Evolutionary conservation across 192 early-diverging fungal species (phyloP), one percentile per base, ranked within the genome.

Genomic region (Backusella morwellensis): DNA sequence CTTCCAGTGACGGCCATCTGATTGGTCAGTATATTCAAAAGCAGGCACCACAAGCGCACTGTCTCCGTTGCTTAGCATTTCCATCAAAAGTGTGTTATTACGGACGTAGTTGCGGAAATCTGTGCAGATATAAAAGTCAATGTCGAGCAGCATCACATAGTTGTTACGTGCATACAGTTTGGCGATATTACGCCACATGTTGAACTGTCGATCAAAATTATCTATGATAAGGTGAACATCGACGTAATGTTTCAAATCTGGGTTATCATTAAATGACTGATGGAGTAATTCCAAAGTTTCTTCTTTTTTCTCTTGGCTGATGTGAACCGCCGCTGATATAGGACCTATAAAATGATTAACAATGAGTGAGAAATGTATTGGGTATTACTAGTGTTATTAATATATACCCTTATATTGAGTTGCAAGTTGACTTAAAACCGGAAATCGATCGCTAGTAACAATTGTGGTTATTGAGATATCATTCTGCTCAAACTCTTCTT

Each of bases 161-260:
- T 89, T 81, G 0, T 85, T 87, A 44, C 88, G 76, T 23, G 87
- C 84, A 72, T 89, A 90, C 23, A 90, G 78, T 35, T 87, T 86
- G 32, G 88, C 88, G 7, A 90, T 80, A 29, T 90, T 90, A 11
- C 88, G 82, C 88, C 87, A 90, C 85, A 87, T 86, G 74, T 90
- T 90, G 81, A 90, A 89, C 73, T 90, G 88, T 29, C 88, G 85
- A 68, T 86, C 84, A 66, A 89, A 90, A 23, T 66, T 77, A 73
- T 90, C 88, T 12, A 87, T 75, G 32, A 90, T 82, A 6, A 90
- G 78, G 75, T 90, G 88, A 15, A 88, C 66, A 77, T 90, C 88
- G 3, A 88, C 82, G 56, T 82, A 87, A 75, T 86, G n/a, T 34
- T 75, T 80, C 77, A 90, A 74, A 35, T 83, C 54, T 0, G 86